Percentiles rank a stretch among this genome's conserved stretches.
These are phyloP conservation scores for Globisporangium spinosum DNA, from an alignment of 352 stramenopile genomes.

Conservation along the genomic window DNA sequence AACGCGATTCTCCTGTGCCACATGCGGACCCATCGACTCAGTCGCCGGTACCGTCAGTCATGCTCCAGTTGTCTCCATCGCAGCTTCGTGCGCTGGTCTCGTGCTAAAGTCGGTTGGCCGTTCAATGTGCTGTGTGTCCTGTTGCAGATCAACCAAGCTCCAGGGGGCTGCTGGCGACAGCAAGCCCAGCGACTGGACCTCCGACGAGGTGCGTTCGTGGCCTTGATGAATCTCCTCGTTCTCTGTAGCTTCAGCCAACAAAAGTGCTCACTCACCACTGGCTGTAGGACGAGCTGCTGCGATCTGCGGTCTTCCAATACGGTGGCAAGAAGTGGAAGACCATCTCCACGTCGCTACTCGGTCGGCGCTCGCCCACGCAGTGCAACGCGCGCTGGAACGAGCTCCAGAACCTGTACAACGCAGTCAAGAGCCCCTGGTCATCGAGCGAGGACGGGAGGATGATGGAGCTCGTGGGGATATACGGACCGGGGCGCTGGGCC, in stretches of 20 bases:
- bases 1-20: background rate
- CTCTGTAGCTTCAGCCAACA: background rate
- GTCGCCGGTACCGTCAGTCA: background rate
- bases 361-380: background rate
- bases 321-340: background rate
- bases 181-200: background rate
- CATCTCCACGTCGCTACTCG: background rate
- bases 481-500: slow-evolving; percentile 49
- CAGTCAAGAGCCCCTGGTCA: slow-evolving; percentile 35
- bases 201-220: background rate
- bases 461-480: slow-evolving; percentile 28
- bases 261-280: background rate
- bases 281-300: background rate
- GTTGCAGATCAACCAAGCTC: background rate
- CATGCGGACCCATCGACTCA: background rate
- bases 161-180: background rate
- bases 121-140: background rate
- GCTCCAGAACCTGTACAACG: slow-evolving; percentile 31
- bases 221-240: background rate
- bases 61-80: no score
- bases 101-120: background rate
- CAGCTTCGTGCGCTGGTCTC: background rate
- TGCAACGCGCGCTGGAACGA: slow-evolving; percentile 29
- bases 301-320: background rate
- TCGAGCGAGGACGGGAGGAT: slow-evolving; percentile 43